phyloP scores from a whole-genome alignment of 2,329 filamentous ascomycete species.

The Nothophaeocryptopus gaeumannii region DNA sequence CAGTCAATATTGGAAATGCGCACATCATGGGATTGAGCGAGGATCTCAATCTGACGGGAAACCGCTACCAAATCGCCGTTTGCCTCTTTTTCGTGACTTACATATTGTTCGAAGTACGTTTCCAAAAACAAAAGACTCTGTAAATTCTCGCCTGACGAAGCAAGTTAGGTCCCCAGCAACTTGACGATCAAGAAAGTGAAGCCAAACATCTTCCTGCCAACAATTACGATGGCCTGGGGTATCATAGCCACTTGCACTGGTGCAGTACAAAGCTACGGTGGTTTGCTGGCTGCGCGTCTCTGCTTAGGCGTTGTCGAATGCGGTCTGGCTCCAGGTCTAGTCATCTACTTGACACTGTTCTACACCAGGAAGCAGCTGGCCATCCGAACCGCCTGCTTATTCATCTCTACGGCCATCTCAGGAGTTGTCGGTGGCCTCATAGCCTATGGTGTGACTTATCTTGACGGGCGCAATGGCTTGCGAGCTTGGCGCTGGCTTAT shows the following conservation, averaged over 20 bases:
- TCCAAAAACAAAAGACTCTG: too few relatives aligned
- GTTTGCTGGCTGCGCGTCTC: constrained; percentile 11
- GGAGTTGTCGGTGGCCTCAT: constrained; percentile 70
- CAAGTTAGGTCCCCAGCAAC: constrained; percentile 8
- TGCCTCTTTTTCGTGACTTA: constrained; percentile 23
- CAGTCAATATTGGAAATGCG: constrained; percentile 9
- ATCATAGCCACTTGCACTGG: constrained; percentile 13
- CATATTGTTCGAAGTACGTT: constrained; percentile 6
- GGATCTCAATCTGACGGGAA: constrained; percentile 9
- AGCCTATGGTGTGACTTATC: constrained; percentile 68
- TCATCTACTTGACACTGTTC: constrained; percentile 66
- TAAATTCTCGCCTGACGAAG: neutral
- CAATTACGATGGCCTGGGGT: constrained; percentile 11
- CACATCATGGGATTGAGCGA: constrained; percentile 11
- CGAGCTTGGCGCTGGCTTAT: constrained; percentile 69
- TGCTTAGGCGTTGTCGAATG: constrained; percentile 18
- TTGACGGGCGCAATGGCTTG: constrained; percentile 48
- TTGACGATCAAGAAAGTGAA: constrained; percentile 14
- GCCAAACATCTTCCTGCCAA: constrained; percentile 10
- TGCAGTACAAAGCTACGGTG: constrained; percentile 6
- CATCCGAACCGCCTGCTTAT: constrained; percentile 68
- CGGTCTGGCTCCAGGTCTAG: constrained; percentile 18
- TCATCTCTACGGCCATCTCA: constrained; percentile 66
- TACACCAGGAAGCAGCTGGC: constrained; percentile 71
- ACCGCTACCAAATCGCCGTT: constrained; percentile 16